phyloP scores from a whole-genome alignment of 2,329 filamentous ascomycete species.

The Verticillium tricorpus region DNA sequence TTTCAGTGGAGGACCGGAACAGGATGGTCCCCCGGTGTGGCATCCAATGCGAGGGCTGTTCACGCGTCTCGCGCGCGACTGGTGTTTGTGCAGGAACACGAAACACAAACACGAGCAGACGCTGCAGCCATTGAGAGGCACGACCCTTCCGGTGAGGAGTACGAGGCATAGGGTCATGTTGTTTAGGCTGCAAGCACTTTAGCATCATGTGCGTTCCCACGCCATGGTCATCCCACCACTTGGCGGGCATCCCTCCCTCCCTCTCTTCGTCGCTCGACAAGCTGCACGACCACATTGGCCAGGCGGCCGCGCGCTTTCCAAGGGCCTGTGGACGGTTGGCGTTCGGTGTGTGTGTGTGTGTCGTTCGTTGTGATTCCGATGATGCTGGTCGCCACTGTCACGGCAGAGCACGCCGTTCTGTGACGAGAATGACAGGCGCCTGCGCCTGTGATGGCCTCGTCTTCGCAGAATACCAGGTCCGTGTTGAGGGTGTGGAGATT shows the following conservation, averaged over 20 bases:
- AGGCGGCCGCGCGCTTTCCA: too few species aligned
- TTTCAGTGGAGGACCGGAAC: background rate
- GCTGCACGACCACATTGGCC: too few species aligned
- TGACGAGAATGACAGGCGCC: background rate
- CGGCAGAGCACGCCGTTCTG: background rate
- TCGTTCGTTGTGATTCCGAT: background rate
- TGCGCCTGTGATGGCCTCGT: background rate
- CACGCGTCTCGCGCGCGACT: background rate
- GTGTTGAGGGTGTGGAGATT: background rate
- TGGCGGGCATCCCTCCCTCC: background rate
- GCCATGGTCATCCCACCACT: background rate
- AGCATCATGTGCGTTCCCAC: background rate
- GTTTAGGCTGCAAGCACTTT: background rate
- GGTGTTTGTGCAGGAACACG: background rate
- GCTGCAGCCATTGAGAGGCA: background rate
- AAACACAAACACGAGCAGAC: background rate
- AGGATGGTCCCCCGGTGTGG: background rate
- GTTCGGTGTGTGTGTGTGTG: background rate
- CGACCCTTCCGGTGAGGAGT: background rate
- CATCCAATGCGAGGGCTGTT: slow-evolving; percentile 2
- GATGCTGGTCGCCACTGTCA: background rate
- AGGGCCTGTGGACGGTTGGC: background rate
- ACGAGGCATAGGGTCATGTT: background rate
- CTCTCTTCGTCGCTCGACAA: too few species aligned
- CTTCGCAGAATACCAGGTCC: background rate